Evolutionary conservation across 106 monocot species (phyloP).

Genomic region (Dendrobium catenatum): DNA sequence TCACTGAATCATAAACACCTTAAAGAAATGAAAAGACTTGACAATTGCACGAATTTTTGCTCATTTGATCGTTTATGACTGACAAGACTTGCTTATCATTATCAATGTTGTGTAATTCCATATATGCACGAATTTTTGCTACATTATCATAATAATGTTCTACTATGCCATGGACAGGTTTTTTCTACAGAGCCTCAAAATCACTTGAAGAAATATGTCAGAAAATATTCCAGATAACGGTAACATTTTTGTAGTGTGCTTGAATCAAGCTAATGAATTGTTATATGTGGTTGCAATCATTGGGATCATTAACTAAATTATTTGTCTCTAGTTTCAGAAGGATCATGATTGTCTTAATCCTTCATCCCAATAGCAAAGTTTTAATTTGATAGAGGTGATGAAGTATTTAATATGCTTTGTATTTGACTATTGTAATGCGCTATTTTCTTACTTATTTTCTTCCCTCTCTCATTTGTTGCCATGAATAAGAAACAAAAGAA

Average conservation of each 20-base stretch:
- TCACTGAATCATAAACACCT: neutral
- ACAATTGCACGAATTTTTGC: too few relatives aligned
- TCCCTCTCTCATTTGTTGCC: neutral
- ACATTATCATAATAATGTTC: neutral
- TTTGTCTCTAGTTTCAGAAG: neutral
- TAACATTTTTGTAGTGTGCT: neutral
- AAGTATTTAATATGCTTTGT: neutral
- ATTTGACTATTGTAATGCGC: neutral
- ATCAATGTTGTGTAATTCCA: neutral
- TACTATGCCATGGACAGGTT: neutral
- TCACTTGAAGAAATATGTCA: neutral
- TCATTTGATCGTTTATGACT: neutral
- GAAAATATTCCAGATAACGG: neutral
- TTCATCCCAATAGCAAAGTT: too few relatives aligned
- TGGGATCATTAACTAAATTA: neutral
- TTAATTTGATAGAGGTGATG: too few relatives aligned
- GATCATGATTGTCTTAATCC: neutral
- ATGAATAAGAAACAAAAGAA: neutral
- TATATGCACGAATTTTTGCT: neutral
- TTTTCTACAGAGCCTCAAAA: neutral
- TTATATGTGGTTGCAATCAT: neutral
- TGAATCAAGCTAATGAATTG: neutral
- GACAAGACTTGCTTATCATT: too few relatives aligned
- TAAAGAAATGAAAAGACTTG: neutral
- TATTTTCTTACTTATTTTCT: neutral